Percentiles rank a stretch among this genome's conserved stretches.
phyloP scores from a whole-genome alignment of 83 land plant genomes.

The Thuja plicata region DNA sequence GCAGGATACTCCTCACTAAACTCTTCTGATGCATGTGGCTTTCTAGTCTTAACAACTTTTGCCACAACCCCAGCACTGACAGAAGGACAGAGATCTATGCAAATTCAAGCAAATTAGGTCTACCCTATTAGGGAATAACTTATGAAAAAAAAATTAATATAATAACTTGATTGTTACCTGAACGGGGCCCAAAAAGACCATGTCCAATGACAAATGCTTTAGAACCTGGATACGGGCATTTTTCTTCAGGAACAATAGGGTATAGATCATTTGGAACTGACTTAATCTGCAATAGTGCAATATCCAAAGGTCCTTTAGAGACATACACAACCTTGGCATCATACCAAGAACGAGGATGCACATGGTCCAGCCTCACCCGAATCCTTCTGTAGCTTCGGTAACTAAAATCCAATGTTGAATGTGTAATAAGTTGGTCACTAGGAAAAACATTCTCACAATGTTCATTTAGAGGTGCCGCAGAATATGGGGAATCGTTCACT shows the following conservation, averaged over 20 bases:
- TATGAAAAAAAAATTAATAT: neutral
- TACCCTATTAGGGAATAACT: neutral
- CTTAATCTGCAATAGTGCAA: slow-evolving; percentile 82
- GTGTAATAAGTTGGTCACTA: slow-evolving; percentile 9
- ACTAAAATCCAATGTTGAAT: slow-evolving; percentile 17
- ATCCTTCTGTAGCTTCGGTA: slow-evolving; percentile 45
- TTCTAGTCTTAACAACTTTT: slow-evolving; percentile 64
- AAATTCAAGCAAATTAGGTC: slow-evolving; percentile 11
- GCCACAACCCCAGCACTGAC: slow-evolving; percentile 78
- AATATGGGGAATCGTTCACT: neutral
- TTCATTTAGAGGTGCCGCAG: neutral
- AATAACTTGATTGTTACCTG: slow-evolving; percentile 41
- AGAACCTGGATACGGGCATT: slow-evolving; percentile 63
- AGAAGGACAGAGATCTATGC: slow-evolving; percentile 65
- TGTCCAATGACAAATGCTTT: slow-evolving; percentile 81
- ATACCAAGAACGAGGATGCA: slow-evolving; percentile 72
- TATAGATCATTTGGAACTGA: slow-evolving; percentile 41
- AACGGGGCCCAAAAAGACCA: slow-evolving; percentile 90
- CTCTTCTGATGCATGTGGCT: slow-evolving; percentile 13
- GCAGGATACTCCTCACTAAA: slow-evolving; percentile 36
- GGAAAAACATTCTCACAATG: neutral
- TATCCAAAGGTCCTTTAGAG: slow-evolving; percentile 84
- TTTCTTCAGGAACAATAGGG: slow-evolving; percentile 58
- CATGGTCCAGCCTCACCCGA: slow-evolving; percentile 67
- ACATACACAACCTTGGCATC: slow-evolving; percentile 75